Conservation (phyloP, 495 filamentous ascomycete species). For the Hypomontagnella submonticulosa region DNA sequence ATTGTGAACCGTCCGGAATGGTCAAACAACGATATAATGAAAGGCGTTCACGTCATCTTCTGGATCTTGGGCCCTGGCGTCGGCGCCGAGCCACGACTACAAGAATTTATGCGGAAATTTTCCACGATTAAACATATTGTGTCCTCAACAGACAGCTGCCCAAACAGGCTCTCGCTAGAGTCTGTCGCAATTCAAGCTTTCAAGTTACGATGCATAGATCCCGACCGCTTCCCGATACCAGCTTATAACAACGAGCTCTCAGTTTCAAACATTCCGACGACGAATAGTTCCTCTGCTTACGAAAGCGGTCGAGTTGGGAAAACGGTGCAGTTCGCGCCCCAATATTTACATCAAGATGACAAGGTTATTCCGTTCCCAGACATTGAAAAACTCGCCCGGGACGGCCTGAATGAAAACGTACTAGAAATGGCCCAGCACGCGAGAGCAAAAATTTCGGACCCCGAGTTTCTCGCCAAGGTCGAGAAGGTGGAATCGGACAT, state of each 20-base stretch:
- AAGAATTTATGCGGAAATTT: constrained; percentile 73
- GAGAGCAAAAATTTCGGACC: constrained; percentile 51
- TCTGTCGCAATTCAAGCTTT: constrained; percentile 70
- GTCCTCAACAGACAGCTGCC: constrained; percentile 73
- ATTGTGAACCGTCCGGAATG: constrained; percentile 80
- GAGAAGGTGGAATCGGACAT: constrained; percentile 63
- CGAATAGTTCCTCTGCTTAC: constrained; percentile 25
- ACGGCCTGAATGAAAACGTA: constrained; percentile 52
- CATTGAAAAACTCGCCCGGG: constrained; percentile 52
- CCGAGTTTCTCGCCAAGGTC: constrained; percentile 52
- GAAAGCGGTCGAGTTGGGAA: constrained; percentile 50
- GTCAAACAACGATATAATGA: constrained; percentile 70
- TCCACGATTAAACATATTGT: constrained; percentile 76
- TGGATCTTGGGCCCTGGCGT: constrained; percentile 84
- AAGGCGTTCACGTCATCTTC: constrained; percentile 72
- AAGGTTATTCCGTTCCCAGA: constrained; percentile 65
- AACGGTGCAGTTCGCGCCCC: constrained; percentile 73
- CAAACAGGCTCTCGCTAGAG: constrained; percentile 76
- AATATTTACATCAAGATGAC: constrained; percentile 63
- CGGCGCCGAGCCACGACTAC: constrained; percentile 67
- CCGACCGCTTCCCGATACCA: constrained; percentile 72
- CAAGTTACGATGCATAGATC: constrained; percentile 75
- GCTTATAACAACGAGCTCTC: constrained; percentile 62
- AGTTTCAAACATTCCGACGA: constrained; percentile 28
- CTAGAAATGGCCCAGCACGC: constrained; percentile 62